These are phyloP conservation scores for Tilletia indica DNA, from an alignment of 1,284 basidiomycete genomes.

Conservation along the genomic window DNA sequence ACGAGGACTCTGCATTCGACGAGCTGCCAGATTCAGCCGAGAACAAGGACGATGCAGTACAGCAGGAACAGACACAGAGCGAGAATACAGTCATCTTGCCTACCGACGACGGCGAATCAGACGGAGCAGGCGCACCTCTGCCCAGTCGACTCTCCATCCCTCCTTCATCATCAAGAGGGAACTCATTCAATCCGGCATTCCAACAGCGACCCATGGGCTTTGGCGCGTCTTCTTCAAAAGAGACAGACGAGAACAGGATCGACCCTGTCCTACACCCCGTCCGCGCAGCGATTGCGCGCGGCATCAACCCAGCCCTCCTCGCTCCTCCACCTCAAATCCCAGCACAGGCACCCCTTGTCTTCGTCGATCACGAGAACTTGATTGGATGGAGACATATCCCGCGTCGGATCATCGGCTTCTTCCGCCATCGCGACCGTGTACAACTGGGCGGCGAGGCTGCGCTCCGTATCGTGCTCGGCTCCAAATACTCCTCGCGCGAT, in stretches of 20 bases:
- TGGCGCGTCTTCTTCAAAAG: constrained; percentile 21
- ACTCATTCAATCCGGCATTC: constrained; percentile 30
- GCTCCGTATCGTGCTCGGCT: constrained; percentile 69
- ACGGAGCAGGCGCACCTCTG: constrained; percentile 33
- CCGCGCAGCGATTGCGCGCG: constrained; percentile 29
- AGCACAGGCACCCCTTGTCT: constrained; percentile 75
- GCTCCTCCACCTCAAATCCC: constrained; percentile 67
- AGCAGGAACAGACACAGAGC: constrained; percentile 16
- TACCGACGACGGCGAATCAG: constrained; percentile 32
- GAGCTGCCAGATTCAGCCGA: constrained; percentile 58
- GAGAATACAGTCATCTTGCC: background rate
- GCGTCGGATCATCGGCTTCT: constrained; percentile 84
- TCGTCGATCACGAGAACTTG: constrained; percentile 82
- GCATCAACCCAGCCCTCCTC: constrained; percentile 49
- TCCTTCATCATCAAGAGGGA: constrained; percentile 18
- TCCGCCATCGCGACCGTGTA: constrained; percentile 81
- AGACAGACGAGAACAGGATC: constrained; percentile 26
- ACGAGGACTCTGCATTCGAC: constrained; percentile 75
- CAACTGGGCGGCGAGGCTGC: constrained; percentile 77
- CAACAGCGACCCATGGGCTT: constrained; percentile 16
- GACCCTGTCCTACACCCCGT: constrained; percentile 10
- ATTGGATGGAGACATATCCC: constrained; percentile 85
- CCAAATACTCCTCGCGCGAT: constrained; percentile 61
- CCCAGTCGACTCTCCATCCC: constrained; percentile 11
- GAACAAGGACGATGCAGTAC: constrained; percentile 29